A percentile compares a stretch with the other conserved stretches of the same genome.
Conservation (phyloP, 2,329 filamentous ascomycete genomes). For the Talaromyces sp. region DNA sequence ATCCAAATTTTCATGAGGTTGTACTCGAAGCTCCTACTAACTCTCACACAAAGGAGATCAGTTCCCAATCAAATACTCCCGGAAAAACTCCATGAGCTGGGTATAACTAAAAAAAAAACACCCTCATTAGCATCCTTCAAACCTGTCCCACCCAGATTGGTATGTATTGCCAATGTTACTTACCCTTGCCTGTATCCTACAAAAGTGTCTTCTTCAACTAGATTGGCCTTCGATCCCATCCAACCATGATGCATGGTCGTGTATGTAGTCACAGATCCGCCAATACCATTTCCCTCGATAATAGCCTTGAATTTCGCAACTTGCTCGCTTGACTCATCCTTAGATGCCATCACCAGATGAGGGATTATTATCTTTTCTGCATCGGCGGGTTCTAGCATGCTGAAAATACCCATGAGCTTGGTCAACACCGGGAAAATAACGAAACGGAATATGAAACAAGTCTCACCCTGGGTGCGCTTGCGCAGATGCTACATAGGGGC, state of each 20-base stretch:
- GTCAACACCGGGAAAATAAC: neutral
- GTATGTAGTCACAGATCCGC: slow-evolving; percentile 59
- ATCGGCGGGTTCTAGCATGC: slow-evolving; percentile 50
- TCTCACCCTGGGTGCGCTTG: neutral
- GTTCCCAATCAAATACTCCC: neutral
- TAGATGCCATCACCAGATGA: slow-evolving; percentile 58
- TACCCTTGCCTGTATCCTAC: slow-evolving; percentile 56
- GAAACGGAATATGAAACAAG: neutral
- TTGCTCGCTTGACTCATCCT: slow-evolving; percentile 55
- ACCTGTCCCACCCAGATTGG: no score
- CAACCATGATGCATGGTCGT: slow-evolving; percentile 64
- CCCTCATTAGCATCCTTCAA: neutral
- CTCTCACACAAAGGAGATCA: neutral
- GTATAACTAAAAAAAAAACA: neutral
- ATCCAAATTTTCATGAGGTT: no score
- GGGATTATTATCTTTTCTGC: slow-evolving; percentile 58
- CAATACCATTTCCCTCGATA: slow-evolving; percentile 21
- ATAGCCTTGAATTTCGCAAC: slow-evolving; percentile 47
- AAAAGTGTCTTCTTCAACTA: slow-evolving; percentile 50
- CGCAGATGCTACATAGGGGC: neutral
- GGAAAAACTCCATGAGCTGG: neutral
- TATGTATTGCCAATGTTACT: no score
- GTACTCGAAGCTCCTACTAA: no score
- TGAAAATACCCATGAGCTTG: neutral
- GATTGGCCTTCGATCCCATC: slow-evolving; percentile 63